A percentile compares a stretch with the other conserved stretches of the same genome.
These are phyloP conservation scores for Cenchrus fungigraminus DNA, from an alignment of 176 grass and related monocot genomes.

Conservation along the genomic window DNA sequence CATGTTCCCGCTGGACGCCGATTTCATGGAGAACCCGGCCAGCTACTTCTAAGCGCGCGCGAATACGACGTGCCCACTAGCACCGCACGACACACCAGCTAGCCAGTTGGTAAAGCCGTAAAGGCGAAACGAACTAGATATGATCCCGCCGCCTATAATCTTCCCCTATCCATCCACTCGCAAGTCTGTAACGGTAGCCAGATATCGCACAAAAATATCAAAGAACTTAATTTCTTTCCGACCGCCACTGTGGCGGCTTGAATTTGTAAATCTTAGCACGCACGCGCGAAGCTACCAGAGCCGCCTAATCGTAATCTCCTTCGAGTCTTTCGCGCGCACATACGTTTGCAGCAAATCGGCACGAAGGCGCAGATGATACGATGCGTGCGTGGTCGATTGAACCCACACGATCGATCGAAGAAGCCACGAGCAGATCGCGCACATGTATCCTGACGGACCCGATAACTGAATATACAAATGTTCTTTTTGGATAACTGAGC, in stretches of 20 bases:
- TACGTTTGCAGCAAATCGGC: not conserved
- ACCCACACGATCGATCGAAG: not conserved
- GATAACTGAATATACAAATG: not conserved
- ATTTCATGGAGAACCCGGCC: conserved; percentile 47
- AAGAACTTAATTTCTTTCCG: not conserved
- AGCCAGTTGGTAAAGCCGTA: not conserved
- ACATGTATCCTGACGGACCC: not conserved
- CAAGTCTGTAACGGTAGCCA: not conserved
- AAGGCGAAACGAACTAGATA: not conserved
- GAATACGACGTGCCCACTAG: not conserved
- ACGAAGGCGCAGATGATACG: not conserved
- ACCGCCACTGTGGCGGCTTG: not conserved
- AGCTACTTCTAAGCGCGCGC: conserved; percentile 38
- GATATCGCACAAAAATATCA: not conserved
- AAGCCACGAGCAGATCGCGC: not conserved
- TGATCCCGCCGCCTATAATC: not conserved
- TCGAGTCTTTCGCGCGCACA: too few species aligned
- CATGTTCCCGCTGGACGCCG: conserved; percentile 50
- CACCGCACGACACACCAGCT: not conserved
- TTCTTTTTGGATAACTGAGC: not conserved
- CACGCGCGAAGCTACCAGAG: too few species aligned
- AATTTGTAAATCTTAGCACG: too few species aligned
- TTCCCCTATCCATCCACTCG: not conserved
- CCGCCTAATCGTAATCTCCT: too few species aligned
- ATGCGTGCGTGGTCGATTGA: not conserved